phyloP scores from a whole-genome alignment of 257 asterid species.

The Petrea volubilis region DNA sequence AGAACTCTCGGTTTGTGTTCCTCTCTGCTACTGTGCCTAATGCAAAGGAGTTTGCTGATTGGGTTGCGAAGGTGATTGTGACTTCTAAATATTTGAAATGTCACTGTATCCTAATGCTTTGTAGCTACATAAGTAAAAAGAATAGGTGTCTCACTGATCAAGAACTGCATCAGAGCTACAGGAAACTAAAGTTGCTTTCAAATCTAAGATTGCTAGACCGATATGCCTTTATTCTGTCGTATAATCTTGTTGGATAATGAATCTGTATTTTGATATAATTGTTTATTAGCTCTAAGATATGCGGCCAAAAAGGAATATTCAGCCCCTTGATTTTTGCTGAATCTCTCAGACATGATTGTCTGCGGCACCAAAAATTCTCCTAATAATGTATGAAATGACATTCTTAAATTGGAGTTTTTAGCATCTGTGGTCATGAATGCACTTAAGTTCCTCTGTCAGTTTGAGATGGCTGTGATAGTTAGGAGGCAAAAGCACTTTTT shows the following conservation, averaged over 20 bases:
- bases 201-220: not conserved
- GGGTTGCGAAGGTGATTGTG: slow-evolving; percentile 92
- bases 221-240: not conserved
- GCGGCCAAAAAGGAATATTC: not conserved
- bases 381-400: not conserved
- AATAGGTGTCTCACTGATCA: not conserved
- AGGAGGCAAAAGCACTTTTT: not conserved
- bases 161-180: slow-evolving; percentile 2
- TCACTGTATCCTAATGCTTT: not conserved
- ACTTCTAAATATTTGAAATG: slow-evolving; percentile 5
- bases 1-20: slow-evolving; percentile 83
- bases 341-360: not conserved
- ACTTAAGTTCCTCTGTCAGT: not conserved
- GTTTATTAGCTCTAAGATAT: not conserved
- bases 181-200: not conserved
- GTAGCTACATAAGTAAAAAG: not conserved
- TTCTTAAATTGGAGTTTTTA: not conserved
- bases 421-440: not conserved
- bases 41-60: slow-evolving; percentile 95
- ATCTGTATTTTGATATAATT: not conserved
- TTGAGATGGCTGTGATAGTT: not conserved
- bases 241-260: not conserved
- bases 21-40: slow-evolving; percentile 96
- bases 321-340: not conserved
- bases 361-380: not conserved